Evolutionary conservation across 1,284 basidiomycete genomes (phyloP).

Genomic region (Cutaneotrichosporon spelunceum): DNA sequence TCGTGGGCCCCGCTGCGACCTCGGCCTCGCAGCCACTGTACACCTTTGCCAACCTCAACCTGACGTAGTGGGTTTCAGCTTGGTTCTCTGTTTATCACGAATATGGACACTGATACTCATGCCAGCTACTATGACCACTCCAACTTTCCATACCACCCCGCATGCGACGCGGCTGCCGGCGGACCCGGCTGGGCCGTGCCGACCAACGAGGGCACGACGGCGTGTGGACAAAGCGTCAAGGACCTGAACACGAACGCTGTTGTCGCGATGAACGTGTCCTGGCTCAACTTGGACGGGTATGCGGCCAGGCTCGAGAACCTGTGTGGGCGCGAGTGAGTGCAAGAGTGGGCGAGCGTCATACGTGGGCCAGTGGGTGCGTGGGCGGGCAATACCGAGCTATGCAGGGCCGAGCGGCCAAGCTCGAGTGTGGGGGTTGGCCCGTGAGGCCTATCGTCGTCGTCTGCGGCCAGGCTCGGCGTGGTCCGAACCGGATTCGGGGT

Average conservation of each 20-base stretch:
- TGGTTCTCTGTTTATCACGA: neutral
- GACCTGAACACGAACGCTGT: conserved; percentile 14
- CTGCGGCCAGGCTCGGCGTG: neutral
- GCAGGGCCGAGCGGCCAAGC: neutral
- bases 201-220: conserved; percentile 11
- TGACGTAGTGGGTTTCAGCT: conserved; percentile 18
- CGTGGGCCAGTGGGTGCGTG: neutral
- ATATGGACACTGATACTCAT: neutral
- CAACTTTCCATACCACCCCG: neutral
- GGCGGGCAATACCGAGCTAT: too few relatives aligned
- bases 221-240: conserved; percentile 18
- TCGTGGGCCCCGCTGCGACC: conserved; percentile 4
- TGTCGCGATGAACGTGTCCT: conserved; percentile 23
- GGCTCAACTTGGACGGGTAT: conserved; percentile 16
- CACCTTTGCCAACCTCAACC: conserved; percentile 18
- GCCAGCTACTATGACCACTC: conserved; percentile 25
- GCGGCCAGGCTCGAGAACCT: conserved; percentile 9
- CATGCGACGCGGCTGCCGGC: conserved; percentile 12
- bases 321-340: conserved; percentile 23
- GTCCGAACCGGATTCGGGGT: neutral
- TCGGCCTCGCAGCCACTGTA: conserved; percentile 8
- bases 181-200: conserved; percentile 15
- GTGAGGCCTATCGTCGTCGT: neutral
- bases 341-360: neutral
- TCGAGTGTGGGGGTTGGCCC: neutral